phyloP scores from a whole-genome alignment of 495 filamentous ascomycete genomes.

The Cladorrhinum samala region DNA sequence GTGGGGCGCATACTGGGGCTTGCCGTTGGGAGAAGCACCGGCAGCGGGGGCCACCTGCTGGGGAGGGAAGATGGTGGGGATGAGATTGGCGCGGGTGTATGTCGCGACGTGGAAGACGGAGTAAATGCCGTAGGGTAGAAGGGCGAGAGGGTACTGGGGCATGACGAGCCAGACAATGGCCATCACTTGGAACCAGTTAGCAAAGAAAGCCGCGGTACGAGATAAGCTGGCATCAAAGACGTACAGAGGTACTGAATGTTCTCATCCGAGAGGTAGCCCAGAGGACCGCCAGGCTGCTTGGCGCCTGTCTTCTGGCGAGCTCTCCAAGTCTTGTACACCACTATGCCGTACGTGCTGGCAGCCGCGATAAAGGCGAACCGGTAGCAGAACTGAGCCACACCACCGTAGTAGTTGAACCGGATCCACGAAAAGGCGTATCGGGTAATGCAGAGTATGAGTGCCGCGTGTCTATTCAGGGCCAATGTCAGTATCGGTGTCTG shows the following conservation, averaged over 20 bases:
- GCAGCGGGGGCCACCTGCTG: slow-evolving; percentile 33
- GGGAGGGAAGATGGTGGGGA: slow-evolving; percentile 55
- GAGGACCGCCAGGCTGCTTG: slow-evolving; percentile 46
- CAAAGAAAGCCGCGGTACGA: slow-evolving; percentile 8
- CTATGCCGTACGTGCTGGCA: slow-evolving; percentile 90
- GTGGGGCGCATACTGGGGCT: slow-evolving; percentile 57
- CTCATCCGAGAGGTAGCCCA: slow-evolving; percentile 74
- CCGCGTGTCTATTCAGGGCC: slow-evolving; percentile 58
- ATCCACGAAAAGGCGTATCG: slow-evolving; percentile 79
- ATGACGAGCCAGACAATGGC: slow-evolving; percentile 92
- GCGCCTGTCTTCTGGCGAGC: slow-evolving; percentile 65
- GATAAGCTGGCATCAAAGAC: slow-evolving; percentile 26
- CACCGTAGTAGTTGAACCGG: slow-evolving; percentile 71
- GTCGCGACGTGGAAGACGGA: slow-evolving; percentile 97
- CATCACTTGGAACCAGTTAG: slow-evolving; percentile 56
- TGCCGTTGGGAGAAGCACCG: slow-evolving; percentile 54
- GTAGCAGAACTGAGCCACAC: slow-evolving; percentile 73
- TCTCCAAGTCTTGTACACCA: slow-evolving; percentile 97
- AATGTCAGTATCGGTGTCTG: slow-evolving; percentile 2
- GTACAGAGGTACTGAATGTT: slow-evolving; percentile 96
- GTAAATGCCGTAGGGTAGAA: slow-evolving; percentile 94
- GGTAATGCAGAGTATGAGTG: slow-evolving; percentile 71
- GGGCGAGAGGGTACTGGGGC: slow-evolving; percentile 79
- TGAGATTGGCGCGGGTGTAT: slow-evolving; percentile 64
- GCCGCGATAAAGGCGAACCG: slow-evolving; percentile 84